Conservation (phyloP, 768 basidiomycete species). For the Chalciporus sphaerocephalus region DNA sequence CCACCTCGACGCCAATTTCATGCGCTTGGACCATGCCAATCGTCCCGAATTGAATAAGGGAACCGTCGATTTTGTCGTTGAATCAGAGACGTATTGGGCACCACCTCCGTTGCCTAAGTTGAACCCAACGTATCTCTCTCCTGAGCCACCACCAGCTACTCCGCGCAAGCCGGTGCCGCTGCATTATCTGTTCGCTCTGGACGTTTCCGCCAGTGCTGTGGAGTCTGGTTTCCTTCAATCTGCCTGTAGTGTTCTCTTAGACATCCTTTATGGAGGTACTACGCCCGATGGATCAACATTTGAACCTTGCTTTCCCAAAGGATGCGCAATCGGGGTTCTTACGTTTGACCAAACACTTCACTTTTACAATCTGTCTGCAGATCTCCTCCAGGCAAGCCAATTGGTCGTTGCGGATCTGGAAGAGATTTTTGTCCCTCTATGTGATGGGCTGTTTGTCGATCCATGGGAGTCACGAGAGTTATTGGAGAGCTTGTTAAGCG, state of each 20-base stretch:
- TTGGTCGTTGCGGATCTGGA: constrained; percentile 84
- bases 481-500: constrained; percentile 60
- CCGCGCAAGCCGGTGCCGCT: constrained; percentile 58
- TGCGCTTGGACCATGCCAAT: constrained; percentile 74
- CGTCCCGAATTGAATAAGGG: constrained; percentile 88
- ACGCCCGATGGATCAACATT: constrained; percentile 38
- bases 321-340: constrained; percentile 67
- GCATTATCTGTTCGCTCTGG: constrained; percentile 81
- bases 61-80: constrained; percentile 85
- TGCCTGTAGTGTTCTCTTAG: constrained; percentile 59
- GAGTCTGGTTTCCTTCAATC: constrained; percentile 64
- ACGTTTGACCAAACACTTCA: constrained; percentile 80
- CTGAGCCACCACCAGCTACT: constrained; percentile 44
- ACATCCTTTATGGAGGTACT: constrained; percentile 58
- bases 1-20: constrained; percentile 70
- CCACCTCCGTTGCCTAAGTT: constrained; percentile 55
- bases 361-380: constrained; percentile 82
- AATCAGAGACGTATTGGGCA: constrained; percentile 78
- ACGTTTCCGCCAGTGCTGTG: constrained; percentile 69
- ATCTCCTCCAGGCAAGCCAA: constrained; percentile 53
- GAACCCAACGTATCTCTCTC: constrained; percentile 48
- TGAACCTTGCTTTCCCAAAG: constrained; percentile 49
- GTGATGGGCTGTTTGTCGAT: constrained; percentile 70
- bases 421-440: constrained; percentile 85
- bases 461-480: constrained; percentile 66